Evolutionary conservation across 2,329 filamentous ascomycete genomes (phyloP).

Genomic region (Talaromyces piceae): DNA sequence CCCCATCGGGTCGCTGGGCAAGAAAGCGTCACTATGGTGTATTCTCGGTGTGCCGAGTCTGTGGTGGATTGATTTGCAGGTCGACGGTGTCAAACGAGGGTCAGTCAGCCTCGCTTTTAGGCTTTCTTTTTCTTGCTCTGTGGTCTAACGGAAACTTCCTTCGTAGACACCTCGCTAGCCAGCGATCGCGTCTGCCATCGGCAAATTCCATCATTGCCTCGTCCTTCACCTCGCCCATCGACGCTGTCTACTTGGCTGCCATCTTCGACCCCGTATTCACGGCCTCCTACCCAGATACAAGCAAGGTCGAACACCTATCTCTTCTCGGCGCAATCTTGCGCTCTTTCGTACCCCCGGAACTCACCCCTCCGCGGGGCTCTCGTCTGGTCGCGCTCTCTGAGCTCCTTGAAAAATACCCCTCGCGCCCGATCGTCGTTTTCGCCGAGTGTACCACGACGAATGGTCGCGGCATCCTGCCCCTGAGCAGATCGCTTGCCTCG

Average conservation of each 20-base stretch:
- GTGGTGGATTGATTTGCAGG: constrained; percentile 98
- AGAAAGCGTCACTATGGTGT: constrained; percentile 81
- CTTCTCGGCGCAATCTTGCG: constrained; percentile 67
- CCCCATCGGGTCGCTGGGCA: constrained; percentile 59
- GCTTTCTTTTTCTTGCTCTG: not conserved
- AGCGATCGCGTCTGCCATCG: constrained; percentile 68
- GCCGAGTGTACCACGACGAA: constrained; percentile 94
- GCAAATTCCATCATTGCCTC: constrained; percentile 77
- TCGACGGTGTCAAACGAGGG: constrained; percentile 92
- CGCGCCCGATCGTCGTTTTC: constrained; percentile 75
- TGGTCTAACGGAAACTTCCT: too few relatives aligned
- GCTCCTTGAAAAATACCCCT: constrained; percentile 61
- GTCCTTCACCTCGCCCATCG: constrained; percentile 86
- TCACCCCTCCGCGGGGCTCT: constrained; percentile 39
- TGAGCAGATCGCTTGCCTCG: constrained; percentile 65
- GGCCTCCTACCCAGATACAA: constrained; percentile 66
- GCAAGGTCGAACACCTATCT: constrained; percentile 67
- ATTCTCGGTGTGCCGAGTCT: constrained; percentile 84
- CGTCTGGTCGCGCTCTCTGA: constrained; percentile 54
- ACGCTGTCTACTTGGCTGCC: constrained; percentile 86
- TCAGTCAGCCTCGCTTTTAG: constrained; percentile 32
- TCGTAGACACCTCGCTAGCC: constrained; percentile 59
- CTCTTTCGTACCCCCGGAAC: constrained; percentile 57
- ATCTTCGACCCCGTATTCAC: constrained; percentile 97
- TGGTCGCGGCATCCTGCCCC: constrained; percentile 77